Evolutionary conservation across 345 rosid genomes (phyloP).

Genomic region (Heritiera fomes): DNA sequence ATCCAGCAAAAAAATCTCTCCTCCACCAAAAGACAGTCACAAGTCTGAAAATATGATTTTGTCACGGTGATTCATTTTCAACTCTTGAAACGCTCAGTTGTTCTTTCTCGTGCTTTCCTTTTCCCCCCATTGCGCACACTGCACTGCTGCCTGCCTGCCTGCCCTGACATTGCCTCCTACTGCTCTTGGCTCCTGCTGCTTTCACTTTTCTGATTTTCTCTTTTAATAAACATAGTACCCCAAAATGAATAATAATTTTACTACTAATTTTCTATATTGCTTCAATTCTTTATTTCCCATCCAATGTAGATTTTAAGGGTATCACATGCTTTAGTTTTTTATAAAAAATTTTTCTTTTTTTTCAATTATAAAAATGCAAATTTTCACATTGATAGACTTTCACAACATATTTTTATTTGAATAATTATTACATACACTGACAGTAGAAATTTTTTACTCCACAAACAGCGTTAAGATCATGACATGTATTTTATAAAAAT

Average conservation of each 20-base stretch:
- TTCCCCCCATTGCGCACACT: background rate
- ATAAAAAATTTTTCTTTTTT: too few relatives aligned
- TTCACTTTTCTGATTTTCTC: background rate
- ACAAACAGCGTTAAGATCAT: too few relatives aligned
- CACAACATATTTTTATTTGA: too few relatives aligned
- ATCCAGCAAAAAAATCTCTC: background rate
- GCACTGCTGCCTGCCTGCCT: background rate
- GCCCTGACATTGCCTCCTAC: background rate
- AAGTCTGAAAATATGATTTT: background rate
- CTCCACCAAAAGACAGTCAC: background rate
- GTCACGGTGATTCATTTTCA: constrained; percentile 11
- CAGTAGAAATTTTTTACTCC: too few relatives aligned
- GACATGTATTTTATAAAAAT: too few relatives aligned
- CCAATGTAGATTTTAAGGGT: too few relatives aligned
- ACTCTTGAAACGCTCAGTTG: constrained; percentile 2
- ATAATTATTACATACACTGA: too few relatives aligned
- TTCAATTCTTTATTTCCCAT: background rate
- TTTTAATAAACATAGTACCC: background rate
- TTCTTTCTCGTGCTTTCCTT: background rate
- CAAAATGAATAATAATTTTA: background rate
- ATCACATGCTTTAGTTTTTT: too few relatives aligned
- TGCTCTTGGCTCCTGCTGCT: background rate
- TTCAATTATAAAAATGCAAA: too few relatives aligned
- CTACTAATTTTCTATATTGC: background rate
- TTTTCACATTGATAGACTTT: too few relatives aligned